Evolutionary conservation across 768 basidiomycete species (phyloP), one percentile per base, ranked within the genome.

Genomic region (Hericium coralloides): DNA sequence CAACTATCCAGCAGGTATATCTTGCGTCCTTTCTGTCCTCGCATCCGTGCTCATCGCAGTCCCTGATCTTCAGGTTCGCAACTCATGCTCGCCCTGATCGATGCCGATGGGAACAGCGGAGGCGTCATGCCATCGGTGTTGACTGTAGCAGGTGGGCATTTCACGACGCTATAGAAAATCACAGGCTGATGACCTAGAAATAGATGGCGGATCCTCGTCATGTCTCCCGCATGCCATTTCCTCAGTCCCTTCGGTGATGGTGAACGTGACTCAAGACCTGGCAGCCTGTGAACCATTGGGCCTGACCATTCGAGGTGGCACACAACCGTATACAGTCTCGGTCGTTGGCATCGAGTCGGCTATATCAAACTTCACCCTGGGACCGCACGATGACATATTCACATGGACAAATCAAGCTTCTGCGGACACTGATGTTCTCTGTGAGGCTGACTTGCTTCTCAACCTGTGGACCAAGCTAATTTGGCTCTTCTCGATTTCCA

Each of bases 211-310:
- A 55, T 72, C 60, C 36, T 60, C 62, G 22, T 56, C 64, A 36
- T 70, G 68, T 58, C 59, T 62, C 38, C 64, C 47, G 49, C 65
- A 31, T 7, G 55, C 59, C 9, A 60, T 59, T 5, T 39, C 62
- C 3, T 62, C 66, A 3, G 53, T 68, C 17, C 73, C 76, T 53
- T 72, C 66, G 0, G 43, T 45, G 18, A 58, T 66, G 5, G 63
- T 76, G 8, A 78, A 78, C 62, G 66, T 74, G 49, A 76, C 77
- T 0, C 62, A 60, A 9, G 60, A 63, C 1, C 55, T 79, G 2
- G 57, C 66, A 41, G 77, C 78, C 12, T 81, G 79, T 60, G 62
- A 76, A 38, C 74, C 75, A 2, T 79, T 79, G 78, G 74, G 76
- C 3, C 57, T 79, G 3, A 70, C 66, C 2, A 70, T 80, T 49